These are phyloP conservation scores for Kokia cookei DNA, from an alignment of 441 rosid genomes.

Conservation along the genomic window DNA sequence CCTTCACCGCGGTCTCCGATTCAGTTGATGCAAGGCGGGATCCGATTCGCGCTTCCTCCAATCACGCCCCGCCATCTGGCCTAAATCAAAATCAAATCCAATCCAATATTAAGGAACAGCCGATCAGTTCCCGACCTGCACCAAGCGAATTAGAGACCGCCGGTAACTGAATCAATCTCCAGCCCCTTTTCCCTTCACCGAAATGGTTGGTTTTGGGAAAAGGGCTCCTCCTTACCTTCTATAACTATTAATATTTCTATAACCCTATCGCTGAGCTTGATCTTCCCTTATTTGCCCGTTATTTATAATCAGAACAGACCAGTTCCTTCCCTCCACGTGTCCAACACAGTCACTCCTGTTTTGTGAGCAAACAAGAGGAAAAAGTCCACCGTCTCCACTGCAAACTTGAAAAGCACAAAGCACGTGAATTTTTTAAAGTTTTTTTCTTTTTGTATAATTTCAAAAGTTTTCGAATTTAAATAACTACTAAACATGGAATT, in stretches of 20 bases:
- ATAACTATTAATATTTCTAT: not conserved
- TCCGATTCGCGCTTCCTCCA: slow-evolving; percentile 44
- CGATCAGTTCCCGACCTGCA: slow-evolving; percentile 99
- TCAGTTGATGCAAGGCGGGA: slow-evolving; percentile 99
- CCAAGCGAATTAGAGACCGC: slow-evolving; percentile 99
- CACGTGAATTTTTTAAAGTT: not conserved
- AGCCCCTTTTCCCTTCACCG: not conserved
- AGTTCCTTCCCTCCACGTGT: slow-evolving; percentile 26
- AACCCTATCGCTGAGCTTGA: slow-evolving; percentile 14
- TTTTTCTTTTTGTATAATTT: not conserved
- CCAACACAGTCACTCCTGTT: not conserved
- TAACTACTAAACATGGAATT: not conserved
- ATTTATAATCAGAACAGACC: slow-evolving; percentile 33
- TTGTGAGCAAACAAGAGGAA: not conserved
- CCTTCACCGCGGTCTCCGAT: slow-evolving; percentile 88
- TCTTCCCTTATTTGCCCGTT: not conserved
- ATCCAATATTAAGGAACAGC: slow-evolving; percentile 6
- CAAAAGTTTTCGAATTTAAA: not conserved
- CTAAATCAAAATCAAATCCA: not conserved
- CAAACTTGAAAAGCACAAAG: not conserved
- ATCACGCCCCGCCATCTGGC: slow-evolving; percentile 17
- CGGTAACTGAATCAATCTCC: slow-evolving; percentile 34
- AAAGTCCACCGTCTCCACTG: not conserved
- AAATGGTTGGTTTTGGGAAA: not conserved
- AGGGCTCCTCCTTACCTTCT: not conserved